phyloP scores from a whole-genome alignment of 352 stramenopile species.

The Pythium aristosporum region DNA sequence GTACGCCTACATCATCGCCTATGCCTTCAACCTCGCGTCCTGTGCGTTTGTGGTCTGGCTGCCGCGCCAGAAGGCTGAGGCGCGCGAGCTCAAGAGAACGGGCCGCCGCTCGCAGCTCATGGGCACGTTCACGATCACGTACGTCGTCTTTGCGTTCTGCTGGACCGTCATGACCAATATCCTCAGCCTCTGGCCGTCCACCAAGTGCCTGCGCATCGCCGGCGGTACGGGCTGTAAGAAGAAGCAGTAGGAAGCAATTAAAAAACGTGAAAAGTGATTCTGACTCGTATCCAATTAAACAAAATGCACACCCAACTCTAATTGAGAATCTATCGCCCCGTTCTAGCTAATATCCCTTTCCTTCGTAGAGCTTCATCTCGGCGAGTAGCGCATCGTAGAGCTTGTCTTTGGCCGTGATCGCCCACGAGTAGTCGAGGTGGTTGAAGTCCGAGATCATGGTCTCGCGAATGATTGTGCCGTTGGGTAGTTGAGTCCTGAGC shows the following conservation, averaged over 20 bases:
- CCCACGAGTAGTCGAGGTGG: constrained; percentile 74
- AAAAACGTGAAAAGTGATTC: no score
- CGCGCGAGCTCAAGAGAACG: constrained; percentile 36
- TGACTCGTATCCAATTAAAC: no score
- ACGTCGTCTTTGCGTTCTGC: constrained; percentile 39
- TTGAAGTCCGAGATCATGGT: constrained; percentile 38
- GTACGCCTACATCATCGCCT: constrained; percentile 60
- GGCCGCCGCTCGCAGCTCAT: constrained; percentile 31
- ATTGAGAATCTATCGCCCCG: no score
- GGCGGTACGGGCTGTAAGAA: constrained; percentile 37
- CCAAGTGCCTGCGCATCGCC: constrained; percentile 46
- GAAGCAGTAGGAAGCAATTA: no score
- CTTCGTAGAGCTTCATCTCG: no score
- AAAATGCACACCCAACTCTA: no score
- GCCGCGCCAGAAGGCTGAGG: constrained; percentile 48
- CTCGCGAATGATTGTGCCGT: constrained; percentile 47
- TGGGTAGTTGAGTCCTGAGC: constrained; percentile 38
- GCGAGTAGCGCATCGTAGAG: no score
- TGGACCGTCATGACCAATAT: constrained; percentile 68
- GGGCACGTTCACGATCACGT: no score
- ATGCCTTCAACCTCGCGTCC: constrained; percentile 48
- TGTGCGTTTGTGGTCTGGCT: constrained; percentile 45
- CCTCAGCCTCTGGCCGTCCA: constrained; percentile 47
- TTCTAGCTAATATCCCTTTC: no score
- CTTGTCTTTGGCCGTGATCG: neutral